Base-by-base conservation (phyloP, 2,329 filamentous ascomycete species). In the Exutisphaerella laricina region DNA sequence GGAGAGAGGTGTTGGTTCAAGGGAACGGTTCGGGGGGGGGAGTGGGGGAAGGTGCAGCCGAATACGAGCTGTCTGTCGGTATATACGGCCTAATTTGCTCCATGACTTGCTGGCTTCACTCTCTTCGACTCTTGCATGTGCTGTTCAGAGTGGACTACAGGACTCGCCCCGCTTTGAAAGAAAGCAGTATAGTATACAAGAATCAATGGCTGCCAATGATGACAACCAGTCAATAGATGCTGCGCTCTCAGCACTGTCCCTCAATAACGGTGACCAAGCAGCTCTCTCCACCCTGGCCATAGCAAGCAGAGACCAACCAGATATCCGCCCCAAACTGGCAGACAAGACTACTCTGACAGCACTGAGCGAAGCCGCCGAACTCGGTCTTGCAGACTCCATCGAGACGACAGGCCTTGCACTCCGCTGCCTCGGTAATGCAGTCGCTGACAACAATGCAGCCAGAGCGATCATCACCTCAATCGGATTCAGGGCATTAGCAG, bases 341-440 rank as follows among this genome's bases (percentile, higher is more conserved):
- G 32, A 47, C 9, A 43, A 43, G 18, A 23, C 22, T 31, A 20
- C 45, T 14, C 39, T 58, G 4, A 30, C 35, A 6, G 31, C 22
- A n/a, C 41, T 56, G 20, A 39, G 50, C 31, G 39, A 47, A 28
- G 33, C 45, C 12, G 39, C 51, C 7, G 37, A 52, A 32, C 9
- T 8, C 37, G 33, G 32, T 9, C 23, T 50, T 31, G 34, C 33
- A 36, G 34, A 48, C 13, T 41, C 44, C 13, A 20, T 29, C n/a
- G 37, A 46, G 22, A 46, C 40, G 5, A 26, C 38, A 16, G 40
- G 44, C 8, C 28, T 29, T 2, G 51, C 55, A 12, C 50, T 62
- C 2, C 54, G 59, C 7, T 61, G 59, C 31, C 49, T 64, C n/a
- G 60, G 57, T 7, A 63, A 61, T 30, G 57, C 58, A 31, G 59